Evolutionary conservation across 495 filamentous ascomycete species (phyloP), one percentile per base, ranked within the genome.

Genomic region (Podospora australis): DNA sequence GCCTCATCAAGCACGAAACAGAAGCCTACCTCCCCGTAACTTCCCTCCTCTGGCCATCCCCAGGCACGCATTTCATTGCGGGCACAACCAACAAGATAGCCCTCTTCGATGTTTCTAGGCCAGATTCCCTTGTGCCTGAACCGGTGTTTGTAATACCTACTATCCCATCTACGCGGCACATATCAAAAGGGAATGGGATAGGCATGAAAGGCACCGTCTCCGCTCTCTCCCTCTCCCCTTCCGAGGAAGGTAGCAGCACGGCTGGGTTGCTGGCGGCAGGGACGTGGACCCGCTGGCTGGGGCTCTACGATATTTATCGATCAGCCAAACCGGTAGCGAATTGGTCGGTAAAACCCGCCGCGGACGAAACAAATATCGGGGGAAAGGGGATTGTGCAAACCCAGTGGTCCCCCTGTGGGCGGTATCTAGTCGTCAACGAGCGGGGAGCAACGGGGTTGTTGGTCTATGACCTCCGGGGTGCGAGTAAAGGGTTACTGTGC

Each of bases 371-470:
- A 0, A 28, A 48, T 1, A 69, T 82, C 2, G 76, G 74, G 1
- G 88, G 88, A 1, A 66, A 65, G 0, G 91, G 92, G 2, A 64
- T 97, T 16, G 83, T 81, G 23, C 84, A 92, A 55, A 70, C 87
- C 10, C 41, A 74, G 2, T 95, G 88, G 90, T 91, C 86, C 54
- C 77, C 80, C 0, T 91, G 88, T 69, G 91, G 88, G n/a, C 71
- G 80, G 50, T 97, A 96, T 66, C 66, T 98, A 25, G 82, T 87
- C 56, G 79, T 95, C 13, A 85, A 81, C n/a, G 94, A 97, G 71
- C 77, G 94, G 26, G 80, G 79, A 55, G 84, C 87, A 42, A 72
- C 78, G 30, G 84, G 81, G 5, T 61, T 96, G 8, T 61, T 87
- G 42, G 75, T 95, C 2, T 96, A 90, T 68, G 92, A 98, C 68